Evolutionary conservation across 352 stramenopile genomes (phyloP), one percentile per base, ranked within the genome.

Genomic region (Phytophthora tentaculata): DNA sequence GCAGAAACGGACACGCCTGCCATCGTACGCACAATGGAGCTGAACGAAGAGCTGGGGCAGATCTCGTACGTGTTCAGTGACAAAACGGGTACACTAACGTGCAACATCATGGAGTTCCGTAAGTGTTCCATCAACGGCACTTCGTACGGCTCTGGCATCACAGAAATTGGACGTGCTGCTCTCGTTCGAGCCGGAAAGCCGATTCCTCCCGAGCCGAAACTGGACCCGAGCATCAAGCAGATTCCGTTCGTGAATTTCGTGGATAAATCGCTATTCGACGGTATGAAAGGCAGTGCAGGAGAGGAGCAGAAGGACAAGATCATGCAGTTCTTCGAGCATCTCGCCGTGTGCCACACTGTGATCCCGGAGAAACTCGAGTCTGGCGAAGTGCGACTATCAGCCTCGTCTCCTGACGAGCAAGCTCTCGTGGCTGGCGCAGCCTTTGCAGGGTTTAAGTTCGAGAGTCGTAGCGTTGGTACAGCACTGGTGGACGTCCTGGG

Each of bases 71-170:
- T 97, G 14, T 97, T 97, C 62, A 89, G 71, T 47, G 93, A 98
- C 68, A 98, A 98, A 72, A 98, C 93, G 7, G 94, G 94, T 35
- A 98, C 94, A 17, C 68, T 98, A 9, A 98, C 94, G 26, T 90
- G 90, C 59, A 98, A 98, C 69, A 73, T 97, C 28, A 98, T 98
- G 94, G 84, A 97, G 58, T 98, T 98, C 74, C 97, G 97, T 61
- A 92, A 95, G 49, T 98, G 89, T 70, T 97, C 86, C 29, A 95
- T 98, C 52, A 92, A 97, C 64, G 92, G 91, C 32, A 81, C 91
- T 58, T 81, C 88, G 19, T 98, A 98, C 76, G 96, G 96, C 13
- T 94, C 89, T 0, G 86, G 88, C 5, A 81, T 91, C 23, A 96
- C 88, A 5, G 85, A 95, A 66, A 96, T 96, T 49, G 88, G 84